Base-by-base conservation (phyloP, 129 eudicot genomes). In the Helianthus tuberosus region DNA sequence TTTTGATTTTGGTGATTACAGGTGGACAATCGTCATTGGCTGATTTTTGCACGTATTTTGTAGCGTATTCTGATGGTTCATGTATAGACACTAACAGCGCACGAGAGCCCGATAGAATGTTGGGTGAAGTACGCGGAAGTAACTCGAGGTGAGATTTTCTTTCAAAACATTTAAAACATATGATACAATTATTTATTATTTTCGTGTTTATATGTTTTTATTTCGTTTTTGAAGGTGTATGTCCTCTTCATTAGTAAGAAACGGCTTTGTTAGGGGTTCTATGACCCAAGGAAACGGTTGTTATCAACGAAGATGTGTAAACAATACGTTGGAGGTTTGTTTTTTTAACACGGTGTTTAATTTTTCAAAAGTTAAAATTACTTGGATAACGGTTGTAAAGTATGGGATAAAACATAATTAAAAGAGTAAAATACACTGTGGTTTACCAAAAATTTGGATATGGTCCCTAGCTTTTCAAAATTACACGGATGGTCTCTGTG, bases 1-100 rank as follows among this genome's bases (percentile, higher is more conserved):
- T 52, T 48, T 48, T 41, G 27, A 49, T 6, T 36, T 36, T 77
- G 64, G 74, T 57, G 20, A 63, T 89, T 75, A 78, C 96, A 90
- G 98, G 98, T 65, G 98, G 98, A 58, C 97, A 94, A 81, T 94
- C 98, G 10, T 82, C 96, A 23, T 85, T 94, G 93, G 97, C 98
- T 55, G 98, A 90, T 86, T 94, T 84, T 80, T 94, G 97, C 87
- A 91, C 98, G 6, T 90, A 94, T 69, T 86, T 78, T 64, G 97
- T 94, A 63, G 96, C 98, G 35, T 94, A 94, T 72, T 94, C 97
- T 57, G 98, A 94, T 82, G 98, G 98, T 77, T 90, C 97, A 12
- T 94, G 98, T 76, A 90, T 90, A 54, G 97, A 94, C 70, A 80
- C 86, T 64, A 94, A 82, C 44, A 81, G 97, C 80, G 97, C 98